Percentiles rank a stretch among this genome's conserved stretches.
These are phyloP conservation scores for Metrosideros polymorpha DNA, from an alignment of 441 rosid species.

Conservation along the genomic window DNA sequence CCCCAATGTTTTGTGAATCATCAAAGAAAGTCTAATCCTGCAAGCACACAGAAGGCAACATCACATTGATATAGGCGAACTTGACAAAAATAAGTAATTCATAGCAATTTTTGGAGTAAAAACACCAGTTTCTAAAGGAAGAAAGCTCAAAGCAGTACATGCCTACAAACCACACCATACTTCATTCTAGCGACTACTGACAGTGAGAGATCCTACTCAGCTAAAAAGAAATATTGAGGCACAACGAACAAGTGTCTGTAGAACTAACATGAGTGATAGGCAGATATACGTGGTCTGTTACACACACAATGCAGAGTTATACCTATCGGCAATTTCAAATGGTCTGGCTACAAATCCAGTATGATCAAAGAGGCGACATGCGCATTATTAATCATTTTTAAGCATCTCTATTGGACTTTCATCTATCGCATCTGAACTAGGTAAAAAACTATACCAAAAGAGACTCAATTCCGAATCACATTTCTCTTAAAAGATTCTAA, in stretches of 20 bases:
- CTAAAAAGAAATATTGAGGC: neutral
- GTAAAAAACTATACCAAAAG: neutral
- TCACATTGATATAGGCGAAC: neutral
- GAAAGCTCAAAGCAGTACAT: neutral
- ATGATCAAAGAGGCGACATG: neutral
- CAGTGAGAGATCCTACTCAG: neutral
- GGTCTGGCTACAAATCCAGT: neutral
- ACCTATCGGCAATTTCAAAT: neutral
- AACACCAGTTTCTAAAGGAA: neutral
- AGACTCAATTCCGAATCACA: neutral
- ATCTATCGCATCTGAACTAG: neutral
- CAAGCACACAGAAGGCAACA: slow-evolving; percentile 9
- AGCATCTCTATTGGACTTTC: neutral
- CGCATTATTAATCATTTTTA: neutral
- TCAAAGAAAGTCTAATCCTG: slow-evolving; percentile 80
- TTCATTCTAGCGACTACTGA: neutral
- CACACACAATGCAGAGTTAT: neutral
- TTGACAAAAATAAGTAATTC: neutral
- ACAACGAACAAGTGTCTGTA: neutral
- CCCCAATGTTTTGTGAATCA: slow-evolving; percentile 43
- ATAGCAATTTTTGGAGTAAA: neutral
- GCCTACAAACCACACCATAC: neutral
- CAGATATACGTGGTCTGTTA: neutral
- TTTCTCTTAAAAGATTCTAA: neutral
- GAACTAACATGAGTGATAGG: neutral